Percentiles rank a stretch among this genome's conserved stretches.
These are phyloP conservation scores for Inosperma sp. DNA, from an alignment of 768 basidiomycete genomes.

Conservation along the genomic window DNA sequence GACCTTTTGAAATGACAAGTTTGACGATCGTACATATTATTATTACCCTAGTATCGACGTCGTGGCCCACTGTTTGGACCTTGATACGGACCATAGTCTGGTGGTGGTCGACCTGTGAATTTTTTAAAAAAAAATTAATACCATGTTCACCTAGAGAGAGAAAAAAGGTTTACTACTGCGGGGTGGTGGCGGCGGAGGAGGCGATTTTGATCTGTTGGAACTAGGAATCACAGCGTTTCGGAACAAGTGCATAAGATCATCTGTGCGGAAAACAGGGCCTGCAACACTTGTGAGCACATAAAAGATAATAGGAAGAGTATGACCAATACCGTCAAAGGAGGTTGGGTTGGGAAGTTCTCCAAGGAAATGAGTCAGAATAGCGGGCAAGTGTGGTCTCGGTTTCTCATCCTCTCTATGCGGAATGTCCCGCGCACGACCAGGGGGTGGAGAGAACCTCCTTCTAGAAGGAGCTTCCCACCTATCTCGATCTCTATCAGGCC, in stretches of 20 bases:
- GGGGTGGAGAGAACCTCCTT: slow-evolving; percentile 39
- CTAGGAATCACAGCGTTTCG: slow-evolving; percentile 78
- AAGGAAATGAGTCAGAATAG: slow-evolving; percentile 79
- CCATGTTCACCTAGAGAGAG: slow-evolving; percentile 1
- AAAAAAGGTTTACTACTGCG: slow-evolving; percentile 40
- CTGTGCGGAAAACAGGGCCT: slow-evolving; percentile 89
- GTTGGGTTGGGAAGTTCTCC: slow-evolving; percentile 66
- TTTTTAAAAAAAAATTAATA: not conserved
- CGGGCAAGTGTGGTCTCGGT: slow-evolving; percentile 38
- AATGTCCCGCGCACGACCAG: slow-evolving; percentile 18
- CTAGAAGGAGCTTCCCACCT: slow-evolving; percentile 41
- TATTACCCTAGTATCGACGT: not conserved
- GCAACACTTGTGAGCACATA: slow-evolving; percentile 8
- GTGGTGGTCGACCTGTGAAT: slow-evolving; percentile 60
- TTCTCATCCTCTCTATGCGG: slow-evolving; percentile 41
- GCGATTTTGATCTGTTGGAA: slow-evolving; percentile 46
- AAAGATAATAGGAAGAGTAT: not conserved
- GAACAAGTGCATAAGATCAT: slow-evolving; percentile 85
- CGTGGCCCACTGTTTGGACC: slow-evolving; percentile 45
- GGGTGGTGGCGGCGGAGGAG: slow-evolving; percentile 50
- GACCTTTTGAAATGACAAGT: not conserved
- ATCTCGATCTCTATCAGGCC: slow-evolving; percentile 29
- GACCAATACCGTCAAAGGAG: slow-evolving; percentile 77
- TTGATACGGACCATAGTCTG: slow-evolving; percentile 83
- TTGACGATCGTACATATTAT: not conserved